Conservation (phyloP, 2,329 filamentous ascomycete species). For the Venturiaceae sp. region DNA sequence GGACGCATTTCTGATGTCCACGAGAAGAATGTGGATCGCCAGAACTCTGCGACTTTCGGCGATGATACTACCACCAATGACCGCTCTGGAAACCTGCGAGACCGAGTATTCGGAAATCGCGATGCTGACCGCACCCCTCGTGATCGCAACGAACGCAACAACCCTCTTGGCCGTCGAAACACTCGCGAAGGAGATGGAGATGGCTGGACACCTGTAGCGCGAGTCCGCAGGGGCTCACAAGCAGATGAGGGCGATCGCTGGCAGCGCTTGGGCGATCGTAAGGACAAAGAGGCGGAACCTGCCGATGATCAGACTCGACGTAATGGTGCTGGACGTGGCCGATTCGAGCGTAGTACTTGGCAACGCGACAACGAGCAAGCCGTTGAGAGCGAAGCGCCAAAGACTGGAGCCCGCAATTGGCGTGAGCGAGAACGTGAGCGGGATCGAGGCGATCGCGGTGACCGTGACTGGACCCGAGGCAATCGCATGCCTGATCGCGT, state of each 20-base stretch:
- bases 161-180: slow-evolving; percentile 26
- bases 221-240: slow-evolving; percentile 60
- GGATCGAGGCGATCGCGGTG: neutral
- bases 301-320: slow-evolving; percentile 46
- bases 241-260: slow-evolving; percentile 61
- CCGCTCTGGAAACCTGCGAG: slow-evolving; percentile 16
- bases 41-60: slow-evolving; percentile 23
- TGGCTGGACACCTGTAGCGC: slow-evolving; percentile 63
- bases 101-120: slow-evolving; percentile 32
- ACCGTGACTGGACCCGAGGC: slow-evolving; percentile 7
- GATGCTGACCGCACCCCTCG: slow-evolving; percentile 23
- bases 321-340: slow-evolving; percentile 49
- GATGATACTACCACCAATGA: slow-evolving; percentile 25
- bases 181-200: slow-evolving; percentile 45
- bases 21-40: slow-evolving; percentile 25
- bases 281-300: slow-evolving; percentile 36
- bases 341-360: slow-evolving; percentile 2
- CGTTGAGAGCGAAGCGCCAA: neutral
- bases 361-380: neutral
- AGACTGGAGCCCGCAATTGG: neutral
- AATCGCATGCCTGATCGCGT: slow-evolving; percentile 26
- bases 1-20: slow-evolving; percentile 26
- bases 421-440: slow-evolving; percentile 8
- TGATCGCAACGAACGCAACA: slow-evolving; percentile 23
- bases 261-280: slow-evolving; percentile 21